Percentiles rank a stretch among this genome's conserved stretches.
Conservation (phyloP, 352 stramenopile species). For the Pythium angustatum region DNA sequence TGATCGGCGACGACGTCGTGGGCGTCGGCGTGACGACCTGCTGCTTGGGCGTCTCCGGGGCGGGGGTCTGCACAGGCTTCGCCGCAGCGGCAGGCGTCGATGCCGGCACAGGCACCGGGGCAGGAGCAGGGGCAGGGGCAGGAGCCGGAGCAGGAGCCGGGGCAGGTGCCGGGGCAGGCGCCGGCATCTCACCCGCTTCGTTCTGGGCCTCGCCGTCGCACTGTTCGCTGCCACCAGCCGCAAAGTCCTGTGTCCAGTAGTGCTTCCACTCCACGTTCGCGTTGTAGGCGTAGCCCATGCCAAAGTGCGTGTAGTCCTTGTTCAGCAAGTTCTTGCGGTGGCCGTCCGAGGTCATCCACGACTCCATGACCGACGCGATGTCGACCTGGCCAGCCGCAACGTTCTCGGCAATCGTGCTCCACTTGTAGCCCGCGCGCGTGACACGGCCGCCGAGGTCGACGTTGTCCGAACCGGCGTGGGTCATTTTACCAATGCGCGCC, state of each 20-base stretch:
- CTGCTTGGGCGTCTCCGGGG: slow-evolving; percentile 18
- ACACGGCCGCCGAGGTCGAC: slow-evolving; percentile 27
- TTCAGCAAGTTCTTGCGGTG: slow-evolving; percentile 51
- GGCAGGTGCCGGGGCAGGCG: neutral
- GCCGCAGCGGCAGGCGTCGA: neutral
- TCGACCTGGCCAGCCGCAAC: slow-evolving; percentile 46
- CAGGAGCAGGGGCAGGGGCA: neutral
- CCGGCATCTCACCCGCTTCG: slow-evolving; percentile 17
- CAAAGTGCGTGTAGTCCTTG: slow-evolving; percentile 35
- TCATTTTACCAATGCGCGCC: slow-evolving; percentile 36
- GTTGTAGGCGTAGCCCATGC: slow-evolving; percentile 53
- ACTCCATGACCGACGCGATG: slow-evolving; percentile 40
- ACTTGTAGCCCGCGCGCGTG: slow-evolving; percentile 29
- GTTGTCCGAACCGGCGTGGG: slow-evolving; percentile 33
- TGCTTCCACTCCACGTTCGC: slow-evolving; percentile 32
- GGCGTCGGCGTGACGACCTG: no score
- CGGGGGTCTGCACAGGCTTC: neutral
- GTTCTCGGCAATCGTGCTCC: slow-evolving; percentile 47
- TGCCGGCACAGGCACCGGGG: neutral
- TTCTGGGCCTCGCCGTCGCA: slow-evolving; percentile 26
- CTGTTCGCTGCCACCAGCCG: slow-evolving; percentile 30
- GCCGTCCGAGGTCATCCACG: slow-evolving; percentile 53
- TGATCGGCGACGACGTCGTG: slow-evolving; percentile 6
- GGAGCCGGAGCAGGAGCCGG: neutral
- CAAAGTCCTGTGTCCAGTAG: slow-evolving; percentile 72